Base-by-base conservation (phyloP, 495 filamentous ascomycete genomes). In the Neurospora sp. region DNA sequence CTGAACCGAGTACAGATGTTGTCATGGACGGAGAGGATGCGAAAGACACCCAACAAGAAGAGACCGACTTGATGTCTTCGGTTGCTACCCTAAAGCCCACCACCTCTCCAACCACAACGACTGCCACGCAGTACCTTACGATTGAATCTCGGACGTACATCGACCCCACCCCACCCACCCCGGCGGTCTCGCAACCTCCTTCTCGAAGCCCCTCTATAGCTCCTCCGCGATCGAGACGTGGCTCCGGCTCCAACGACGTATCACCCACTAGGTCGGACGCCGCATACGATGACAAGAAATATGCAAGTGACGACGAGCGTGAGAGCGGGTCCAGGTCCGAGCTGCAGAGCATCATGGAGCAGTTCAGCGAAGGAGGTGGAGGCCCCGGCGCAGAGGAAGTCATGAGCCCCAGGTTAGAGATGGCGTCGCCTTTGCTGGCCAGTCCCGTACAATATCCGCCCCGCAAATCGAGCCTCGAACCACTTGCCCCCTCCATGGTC, bases 311-410 rank as follows among this genome's bases (percentile, higher is more conserved):
- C 73, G 86, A 87, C 73, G 84, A 88, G 70, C 85, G 85, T 40
- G 89, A 91, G 69, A 88, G 87, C n/a, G 88, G 87, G 38, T 93
- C 93, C 5, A 89, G 89, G 70, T 89, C 91, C 1, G 96, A 98
- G 79, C 98, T 99, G 69, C 93, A 98, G 81, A 97, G 87, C 77
- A 98, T 99, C 74, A 97, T 99, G 91, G 94, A 94, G 74, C 91
- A 91, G 77, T 93, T 93, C 71, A 89, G 89, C 75, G 89, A 91
- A 75, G 88, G 88, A 22, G 87, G 87, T 3, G 88, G 88, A 69
- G 91, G 88, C 12, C 89, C 87, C 12, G 89, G 85, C 39, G 87
- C 89, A 71, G 88, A 93, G 11, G 91, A 93, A 80, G 92, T 94
- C 74, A 92, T 94, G 90, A 93, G 93, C 69, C 92, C 94, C 18